These are phyloP conservation scores for Daldinia decipiens DNA, from an alignment of 495 filamentous ascomycete genomes.

Conservation along the genomic window DNA sequence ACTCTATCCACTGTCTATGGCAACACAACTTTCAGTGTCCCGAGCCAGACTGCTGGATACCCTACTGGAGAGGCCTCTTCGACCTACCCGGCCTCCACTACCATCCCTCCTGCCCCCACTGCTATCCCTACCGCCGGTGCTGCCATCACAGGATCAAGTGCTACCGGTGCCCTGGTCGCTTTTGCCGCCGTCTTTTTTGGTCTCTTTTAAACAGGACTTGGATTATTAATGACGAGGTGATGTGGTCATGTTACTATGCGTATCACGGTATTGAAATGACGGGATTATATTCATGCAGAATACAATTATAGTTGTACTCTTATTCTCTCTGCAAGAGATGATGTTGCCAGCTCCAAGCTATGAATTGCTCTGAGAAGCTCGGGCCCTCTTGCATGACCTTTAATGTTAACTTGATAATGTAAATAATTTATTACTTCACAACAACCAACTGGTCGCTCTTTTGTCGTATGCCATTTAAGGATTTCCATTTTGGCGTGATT, in stretches of 20 bases:
- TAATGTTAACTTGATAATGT: slow-evolving; percentile 37
- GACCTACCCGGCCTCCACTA: slow-evolving; percentile 19
- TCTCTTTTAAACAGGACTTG: slow-evolving; percentile 33
- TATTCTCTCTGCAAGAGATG: slow-evolving; percentile 6
- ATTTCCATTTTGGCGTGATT: not conserved
- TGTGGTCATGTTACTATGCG: slow-evolving; percentile 2
- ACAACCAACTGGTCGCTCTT: not conserved
- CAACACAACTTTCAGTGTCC: slow-evolving; percentile 16
- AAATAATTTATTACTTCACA: slow-evolving; percentile 2
- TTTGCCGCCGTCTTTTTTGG: slow-evolving; percentile 43
- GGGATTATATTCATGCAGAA: slow-evolving; percentile 13
- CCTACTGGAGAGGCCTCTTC: slow-evolving; percentile 23
- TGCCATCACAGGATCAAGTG: slow-evolving; percentile 29
- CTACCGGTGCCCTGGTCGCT: slow-evolving; percentile 37
- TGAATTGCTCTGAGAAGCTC: not conserved
- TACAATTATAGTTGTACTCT: slow-evolving; percentile 27
- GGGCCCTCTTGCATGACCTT: slow-evolving; percentile 8
- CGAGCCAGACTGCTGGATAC: slow-evolving; percentile 17
- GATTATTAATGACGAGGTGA: not conserved
- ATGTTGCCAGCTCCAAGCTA: not conserved
- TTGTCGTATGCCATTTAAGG: not conserved
- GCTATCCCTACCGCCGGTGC: slow-evolving; percentile 43
- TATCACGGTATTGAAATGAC: slow-evolving; percentile 4
- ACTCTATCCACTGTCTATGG: slow-evolving; percentile 22
- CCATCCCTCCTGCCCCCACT: slow-evolving; percentile 36